A percentile compares a stretch with the other conserved stretches of the same genome.
phyloP scores from a whole-genome alignment of 495 filamentous ascomycete genomes.

The Cryomyces antarcticus region DNA sequence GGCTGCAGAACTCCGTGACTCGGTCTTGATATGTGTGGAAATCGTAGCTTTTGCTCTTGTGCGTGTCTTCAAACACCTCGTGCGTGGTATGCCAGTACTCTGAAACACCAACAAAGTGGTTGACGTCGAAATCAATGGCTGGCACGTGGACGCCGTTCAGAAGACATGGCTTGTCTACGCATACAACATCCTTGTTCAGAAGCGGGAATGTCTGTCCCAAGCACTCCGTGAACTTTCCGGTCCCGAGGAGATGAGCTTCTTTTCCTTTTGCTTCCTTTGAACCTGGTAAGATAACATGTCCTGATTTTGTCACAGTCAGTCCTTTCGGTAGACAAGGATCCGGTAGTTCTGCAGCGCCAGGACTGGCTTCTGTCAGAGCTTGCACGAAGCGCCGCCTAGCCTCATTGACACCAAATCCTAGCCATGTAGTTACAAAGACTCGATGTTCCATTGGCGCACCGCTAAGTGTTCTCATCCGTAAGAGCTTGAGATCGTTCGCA shows the following conservation, averaged over 20 bases:
- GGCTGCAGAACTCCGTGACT: conserved; percentile 68
- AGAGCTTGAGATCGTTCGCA: conserved; percentile 66
- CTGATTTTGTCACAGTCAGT: conserved; percentile 36
- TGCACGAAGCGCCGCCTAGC: conserved; percentile 67
- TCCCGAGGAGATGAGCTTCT: conserved; percentile 45
- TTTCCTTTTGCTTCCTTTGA: conserved; percentile 18
- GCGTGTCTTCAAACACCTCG: conserved; percentile 66
- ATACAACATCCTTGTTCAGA: conserved; percentile 75
- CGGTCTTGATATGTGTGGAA: conserved; percentile 75
- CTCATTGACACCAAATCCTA: conserved; percentile 88
- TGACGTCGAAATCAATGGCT: conserved; percentile 92
- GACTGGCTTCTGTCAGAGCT: conserved; percentile 36
- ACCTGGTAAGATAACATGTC: conserved; percentile 19
- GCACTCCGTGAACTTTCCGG: conserved; percentile 73
- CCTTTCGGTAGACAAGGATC: conserved; percentile 83
- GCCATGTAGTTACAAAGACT: conserved; percentile 91
- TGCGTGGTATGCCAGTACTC: conserved; percentile 99
- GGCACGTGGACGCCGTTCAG: conserved; percentile 79
- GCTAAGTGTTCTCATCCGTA: conserved; percentile 65
- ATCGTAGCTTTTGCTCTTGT: conserved; percentile 74
- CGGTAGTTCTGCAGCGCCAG: conserved; percentile 43
- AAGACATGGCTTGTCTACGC: conserved; percentile 65
- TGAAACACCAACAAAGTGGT: conserved; percentile 94
- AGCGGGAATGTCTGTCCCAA: conserved; percentile 62
- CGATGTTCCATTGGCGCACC: conserved; percentile 57